phyloP scores from a whole-genome alignment of 2,329 filamentous ascomycete species.

The Epichloe aotearoae region DNA sequence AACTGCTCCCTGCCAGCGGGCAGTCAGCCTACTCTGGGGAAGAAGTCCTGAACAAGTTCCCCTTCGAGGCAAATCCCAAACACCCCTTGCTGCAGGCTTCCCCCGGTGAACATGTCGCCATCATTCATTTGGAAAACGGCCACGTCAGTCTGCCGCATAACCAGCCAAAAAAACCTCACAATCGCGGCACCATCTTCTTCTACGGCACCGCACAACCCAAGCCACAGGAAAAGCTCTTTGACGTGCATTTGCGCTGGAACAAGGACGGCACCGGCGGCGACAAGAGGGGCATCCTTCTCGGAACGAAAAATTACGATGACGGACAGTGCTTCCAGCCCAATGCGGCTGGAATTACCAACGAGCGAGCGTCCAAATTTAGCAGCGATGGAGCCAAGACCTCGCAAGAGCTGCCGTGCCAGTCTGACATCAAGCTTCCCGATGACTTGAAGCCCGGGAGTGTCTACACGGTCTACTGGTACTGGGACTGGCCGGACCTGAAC shows the following conservation, averaged over 20 bases:
- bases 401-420: slow-evolving; percentile 63
- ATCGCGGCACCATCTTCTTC: slow-evolving; percentile 60
- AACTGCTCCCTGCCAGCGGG: slow-evolving; percentile 47
- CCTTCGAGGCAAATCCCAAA: slow-evolving; percentile 25
- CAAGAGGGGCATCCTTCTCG: slow-evolving; percentile 64
- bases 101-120: slow-evolving; percentile 49
- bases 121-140: slow-evolving; percentile 63
- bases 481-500: slow-evolving; percentile 70
- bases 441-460: slow-evolving; percentile 47
- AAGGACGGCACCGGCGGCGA: slow-evolving; percentile 69
- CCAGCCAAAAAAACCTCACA: slow-evolving; percentile 48
- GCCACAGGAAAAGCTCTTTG: slow-evolving; percentile 32
- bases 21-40: slow-evolving; percentile 52
- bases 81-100: slow-evolving; percentile 50
- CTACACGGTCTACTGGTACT: slow-evolving; percentile 89
- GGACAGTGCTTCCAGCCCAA: slow-evolving; percentile 79
- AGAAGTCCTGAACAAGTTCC: slow-evolving; percentile 34
- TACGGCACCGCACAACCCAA: slow-evolving; percentile 56
- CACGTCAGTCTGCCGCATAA: slow-evolving; percentile 51
- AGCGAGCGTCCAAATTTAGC: slow-evolving; percentile 44
- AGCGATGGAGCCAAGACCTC: slow-evolving; percentile 39
- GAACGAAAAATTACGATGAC: slow-evolving; percentile 75
- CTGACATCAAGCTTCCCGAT: slow-evolving; percentile 60
- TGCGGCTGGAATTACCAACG: slow-evolving; percentile 37
- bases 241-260: slow-evolving; percentile 71